phyloP scores from a whole-genome alignment of 805 yeast species.

The Lachancea mirantina region DNA sequence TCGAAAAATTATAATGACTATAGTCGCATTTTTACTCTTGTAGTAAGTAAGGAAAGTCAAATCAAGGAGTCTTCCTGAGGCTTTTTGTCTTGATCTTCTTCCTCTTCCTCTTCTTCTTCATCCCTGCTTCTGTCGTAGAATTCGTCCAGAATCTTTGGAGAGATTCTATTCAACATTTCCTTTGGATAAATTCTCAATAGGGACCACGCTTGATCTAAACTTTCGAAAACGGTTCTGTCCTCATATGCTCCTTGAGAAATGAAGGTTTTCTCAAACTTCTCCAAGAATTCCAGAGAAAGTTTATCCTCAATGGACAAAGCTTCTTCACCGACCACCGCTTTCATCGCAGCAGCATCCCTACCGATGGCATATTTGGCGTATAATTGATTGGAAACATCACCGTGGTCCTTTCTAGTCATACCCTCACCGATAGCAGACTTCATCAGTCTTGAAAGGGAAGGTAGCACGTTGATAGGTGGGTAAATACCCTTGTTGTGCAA shows the following conservation, averaged over 20 bases:
- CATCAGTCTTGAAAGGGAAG: constrained; percentile 96
- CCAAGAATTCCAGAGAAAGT: constrained; percentile 92
- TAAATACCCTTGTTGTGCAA: constrained; percentile 93
- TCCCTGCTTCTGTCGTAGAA: constrained; percentile 87
- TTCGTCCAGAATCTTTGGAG: constrained; percentile 92
- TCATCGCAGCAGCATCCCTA: constrained; percentile 99
- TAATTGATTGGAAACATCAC: constrained; percentile 97
- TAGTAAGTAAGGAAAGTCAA: no score
- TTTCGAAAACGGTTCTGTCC: constrained; percentile 87
- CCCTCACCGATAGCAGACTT: constrained; percentile 99
- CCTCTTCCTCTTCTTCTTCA: constrained; percentile 46
- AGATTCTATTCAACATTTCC: constrained; percentile 96
- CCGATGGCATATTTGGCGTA: constrained; percentile 99
- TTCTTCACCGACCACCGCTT: constrained; percentile 99
- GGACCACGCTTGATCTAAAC: constrained; percentile 97
- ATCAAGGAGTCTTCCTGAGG: constrained; percentile 22
- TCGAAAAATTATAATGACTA: no score
- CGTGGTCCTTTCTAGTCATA: constrained; percentile 99
- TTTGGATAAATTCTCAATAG: constrained; percentile 97
- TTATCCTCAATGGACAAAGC: constrained; percentile 97
- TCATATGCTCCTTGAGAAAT: constrained; percentile 96
- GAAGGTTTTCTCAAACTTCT: constrained; percentile 94
- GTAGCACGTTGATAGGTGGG: constrained; percentile 98
- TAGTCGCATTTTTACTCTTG: no score
- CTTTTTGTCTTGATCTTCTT: constrained; percentile 29